Conservation (phyloP, 2,329 filamentous ascomycete genomes). For the Phialophora expanda region DNA sequence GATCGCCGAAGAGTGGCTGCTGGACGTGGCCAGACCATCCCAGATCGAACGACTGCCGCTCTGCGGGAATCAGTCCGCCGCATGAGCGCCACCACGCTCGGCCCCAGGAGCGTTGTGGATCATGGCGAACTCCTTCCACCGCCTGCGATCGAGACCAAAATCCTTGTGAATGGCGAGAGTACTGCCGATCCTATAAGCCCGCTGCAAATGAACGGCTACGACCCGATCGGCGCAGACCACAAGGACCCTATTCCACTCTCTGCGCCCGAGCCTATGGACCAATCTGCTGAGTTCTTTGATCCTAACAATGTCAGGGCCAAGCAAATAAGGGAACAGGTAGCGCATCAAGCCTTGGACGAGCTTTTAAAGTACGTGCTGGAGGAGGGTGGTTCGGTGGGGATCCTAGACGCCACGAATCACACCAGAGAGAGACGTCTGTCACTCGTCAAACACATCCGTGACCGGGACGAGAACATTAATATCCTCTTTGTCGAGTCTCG, state of each 20-base stretch:
- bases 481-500: constrained; percentile 96
- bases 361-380: constrained; percentile 85
- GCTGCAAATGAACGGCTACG: constrained; percentile 26
- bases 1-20: constrained; percentile 83
- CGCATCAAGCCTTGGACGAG: constrained; percentile 89
- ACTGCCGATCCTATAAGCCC: constrained; percentile 29
- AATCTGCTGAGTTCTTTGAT: constrained; percentile 93
- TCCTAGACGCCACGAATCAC: constrained; percentile 96
- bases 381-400: constrained; percentile 84
- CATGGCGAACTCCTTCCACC: constrained; percentile 47
- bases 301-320: constrained; percentile 83
- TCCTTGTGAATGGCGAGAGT: constrained; percentile 62
- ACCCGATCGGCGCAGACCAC: constrained; percentile 9
- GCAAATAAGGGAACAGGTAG: constrained; percentile 85
- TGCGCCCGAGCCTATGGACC: constrained; percentile 69
- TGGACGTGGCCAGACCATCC: constrained; percentile 54
- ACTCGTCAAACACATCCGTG: constrained; percentile 80
- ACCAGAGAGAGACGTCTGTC: constrained; percentile 83
- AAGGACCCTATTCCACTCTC: constrained; percentile 37
- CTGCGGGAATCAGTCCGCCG: constrained; percentile 52
- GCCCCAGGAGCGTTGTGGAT: constrained; percentile 38
- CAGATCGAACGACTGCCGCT: constrained; percentile 45
- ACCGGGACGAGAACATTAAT: constrained; percentile 79
- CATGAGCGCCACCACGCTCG: constrained; percentile 49
- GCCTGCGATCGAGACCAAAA: constrained; percentile 57